These are phyloP conservation scores for Corylus heterophylla DNA, from an alignment of 306 rosid genomes.

Conservation along the genomic window DNA sequence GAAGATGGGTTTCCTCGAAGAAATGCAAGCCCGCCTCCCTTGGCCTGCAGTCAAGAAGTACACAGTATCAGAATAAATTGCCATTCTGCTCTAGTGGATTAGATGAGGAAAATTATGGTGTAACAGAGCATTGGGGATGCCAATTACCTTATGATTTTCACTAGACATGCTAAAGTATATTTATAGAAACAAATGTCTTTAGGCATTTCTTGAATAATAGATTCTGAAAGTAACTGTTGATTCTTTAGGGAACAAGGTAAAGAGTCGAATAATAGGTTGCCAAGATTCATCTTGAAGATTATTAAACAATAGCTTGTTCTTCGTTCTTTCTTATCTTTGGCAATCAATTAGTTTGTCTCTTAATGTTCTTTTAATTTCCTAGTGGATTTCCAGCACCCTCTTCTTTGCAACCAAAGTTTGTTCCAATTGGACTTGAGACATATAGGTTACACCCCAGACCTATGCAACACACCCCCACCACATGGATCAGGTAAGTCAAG, in stretches of 20 bases:
- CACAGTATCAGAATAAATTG: neutral
- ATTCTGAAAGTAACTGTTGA: too few species aligned
- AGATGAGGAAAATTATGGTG: neutral
- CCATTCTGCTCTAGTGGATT: neutral
- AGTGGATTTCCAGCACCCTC: neutral
- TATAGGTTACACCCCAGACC: too few species aligned
- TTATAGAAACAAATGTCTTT: neutral
- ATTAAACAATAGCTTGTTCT: neutral
- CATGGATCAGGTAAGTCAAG: too few species aligned
- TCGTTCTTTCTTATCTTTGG: neutral
- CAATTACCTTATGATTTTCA: neutral
- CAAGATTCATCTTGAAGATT: neutral
- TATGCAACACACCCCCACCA: too few species aligned
- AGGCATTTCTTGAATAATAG: neutral
- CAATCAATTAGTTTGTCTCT: neutral
- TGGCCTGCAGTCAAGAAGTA: constrained; percentile 48
- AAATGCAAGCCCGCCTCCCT: constrained; percentile 82
- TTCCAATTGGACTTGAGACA: neutral
- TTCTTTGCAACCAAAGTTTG: neutral
- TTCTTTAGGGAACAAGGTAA: too few species aligned
- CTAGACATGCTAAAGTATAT: constrained; percentile 6
- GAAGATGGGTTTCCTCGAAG: constrained; percentile 43
- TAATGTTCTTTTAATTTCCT: neutral
- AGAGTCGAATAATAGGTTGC: too few species aligned
- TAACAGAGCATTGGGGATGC: neutral